phyloP scores from a whole-genome alignment of 306 rosid genomes.

The Cercis canadensis region DNA sequence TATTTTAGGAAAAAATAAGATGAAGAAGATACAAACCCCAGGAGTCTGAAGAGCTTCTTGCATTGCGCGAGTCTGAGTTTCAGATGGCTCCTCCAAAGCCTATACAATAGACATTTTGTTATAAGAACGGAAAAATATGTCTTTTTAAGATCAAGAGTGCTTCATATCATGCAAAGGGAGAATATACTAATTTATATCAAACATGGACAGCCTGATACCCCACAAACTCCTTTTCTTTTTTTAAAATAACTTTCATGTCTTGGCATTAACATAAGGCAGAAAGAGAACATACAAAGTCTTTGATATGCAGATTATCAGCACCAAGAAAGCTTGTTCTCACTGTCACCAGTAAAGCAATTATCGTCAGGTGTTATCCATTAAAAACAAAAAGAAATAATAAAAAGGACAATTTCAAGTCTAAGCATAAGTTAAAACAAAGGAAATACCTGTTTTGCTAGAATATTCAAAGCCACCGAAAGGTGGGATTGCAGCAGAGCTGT shows the following conservation, averaged over 20 bases:
- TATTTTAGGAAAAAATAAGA: background rate
- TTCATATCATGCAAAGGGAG: background rate
- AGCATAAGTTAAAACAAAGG: constrained; percentile 10
- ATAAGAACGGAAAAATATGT: background rate
- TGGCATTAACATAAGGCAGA: constrained; percentile 9
- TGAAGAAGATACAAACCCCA: constrained; percentile 61
- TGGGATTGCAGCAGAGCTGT: constrained; percentile 53
- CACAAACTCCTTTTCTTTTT: background rate
- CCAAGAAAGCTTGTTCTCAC: constrained; percentile 64
- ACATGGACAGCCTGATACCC: background rate
- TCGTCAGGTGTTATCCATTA: constrained; percentile 26
- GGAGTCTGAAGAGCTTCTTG: constrained; percentile 71
- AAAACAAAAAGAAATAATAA: constrained; percentile 4
- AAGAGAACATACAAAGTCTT: constrained; percentile 66
- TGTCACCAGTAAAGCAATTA: constrained; percentile 52
- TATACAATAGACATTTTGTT: constrained; percentile 40
- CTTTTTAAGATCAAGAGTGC: background rate
- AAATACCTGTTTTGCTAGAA: constrained; percentile 63
- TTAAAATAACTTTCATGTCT: background rate
- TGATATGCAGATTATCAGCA: constrained; percentile 54
- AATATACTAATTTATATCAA: background rate
- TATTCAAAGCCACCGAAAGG: constrained; percentile 64
- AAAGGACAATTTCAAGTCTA: background rate
- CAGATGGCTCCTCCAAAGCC: constrained; percentile 75
- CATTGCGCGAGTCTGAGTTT: constrained; percentile 55